Evolutionary conservation across 371 early-diverging fungal species (phyloP).

Genomic region (Mucor sp.): DNA sequence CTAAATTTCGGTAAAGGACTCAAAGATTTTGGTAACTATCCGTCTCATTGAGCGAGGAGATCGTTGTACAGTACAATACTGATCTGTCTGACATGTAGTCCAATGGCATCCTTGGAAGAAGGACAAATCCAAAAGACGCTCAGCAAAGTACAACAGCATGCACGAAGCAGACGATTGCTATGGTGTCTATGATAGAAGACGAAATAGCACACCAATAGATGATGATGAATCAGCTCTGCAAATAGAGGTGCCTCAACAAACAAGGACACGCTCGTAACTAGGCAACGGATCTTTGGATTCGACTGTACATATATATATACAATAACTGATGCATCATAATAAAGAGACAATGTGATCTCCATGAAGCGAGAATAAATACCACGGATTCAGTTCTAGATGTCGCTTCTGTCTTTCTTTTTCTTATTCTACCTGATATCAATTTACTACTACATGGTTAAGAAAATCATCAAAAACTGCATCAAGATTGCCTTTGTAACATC

Average conservation of each 20-base stretch:
- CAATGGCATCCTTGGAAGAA: conserved; percentile 3
- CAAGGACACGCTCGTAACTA: not conserved
- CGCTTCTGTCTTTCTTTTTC: too few species aligned
- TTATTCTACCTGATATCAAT: too few species aligned
- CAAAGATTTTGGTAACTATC: conserved; percentile 6
- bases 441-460: not conserved
- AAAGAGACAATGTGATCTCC: too few species aligned
- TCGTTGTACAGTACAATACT: not conserved
- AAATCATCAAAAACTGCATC: not conserved
- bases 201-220: not conserved
- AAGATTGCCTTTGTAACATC: not conserved
- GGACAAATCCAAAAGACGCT: not conserved
- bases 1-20: conserved; percentile 15
- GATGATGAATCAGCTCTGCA: not conserved
- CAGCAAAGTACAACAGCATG: not conserved
- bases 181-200: not conserved
- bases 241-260: not conserved
- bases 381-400: too few species aligned
- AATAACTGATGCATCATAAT: too few species aligned
- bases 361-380: too few species aligned
- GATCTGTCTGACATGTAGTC: not conserved
- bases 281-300: too few species aligned
- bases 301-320: too few species aligned
- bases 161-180: not conserved
- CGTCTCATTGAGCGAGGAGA: not conserved